Evolutionary conservation across 83 land plant species (phyloP), one percentile per base, ranked within the genome.

Genomic region (Isoetes engelmannii): DNA sequence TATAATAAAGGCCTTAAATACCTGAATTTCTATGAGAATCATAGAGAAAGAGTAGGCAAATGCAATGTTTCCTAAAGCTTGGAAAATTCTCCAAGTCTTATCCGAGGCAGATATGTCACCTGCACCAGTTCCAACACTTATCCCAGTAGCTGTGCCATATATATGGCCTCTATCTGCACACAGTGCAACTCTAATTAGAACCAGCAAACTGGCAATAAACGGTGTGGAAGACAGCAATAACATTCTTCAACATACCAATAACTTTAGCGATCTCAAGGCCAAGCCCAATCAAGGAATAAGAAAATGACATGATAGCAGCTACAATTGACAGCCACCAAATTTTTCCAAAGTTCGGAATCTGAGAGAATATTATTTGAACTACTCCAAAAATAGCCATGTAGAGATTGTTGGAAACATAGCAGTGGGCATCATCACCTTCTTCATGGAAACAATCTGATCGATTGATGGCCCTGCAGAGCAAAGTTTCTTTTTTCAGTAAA

Each of bases 1-100:
- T 28, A 28, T 28, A 28, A 28, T 28, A 28, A 28, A 28, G 37
- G 37, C 37, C 37, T 28, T 28, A 28, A 28, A 28, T 69, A 75
- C 87, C 78, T 85, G 89, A 44, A 86, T 86, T 72, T 86, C 87
- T 48, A 86, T 81, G 48, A 86, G 89, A 75, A 86, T 81, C 57
- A 81, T 71, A 41, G 87, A 84, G 76, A 71, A 86, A 48, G 87
- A 81, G 71, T 86, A 86, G 53, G 89, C 89, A 63, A 86, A 86
- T 41, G 89, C 89, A 7, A 86, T 86, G 74, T 84, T 77, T 12
- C 89, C 89, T 43, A 84, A 79, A n/a, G 89, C 87, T 67, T 80
- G 84, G 56, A 86, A 75, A 62, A 79, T 81, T 51, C 82, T 79
- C 89, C 89, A 86, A 9, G 80, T 70, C 66, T 86, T 86, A n/a